Base-by-base conservation (phyloP, 768 basidiomycete genomes). In the Leccinellum luteum region DNA sequence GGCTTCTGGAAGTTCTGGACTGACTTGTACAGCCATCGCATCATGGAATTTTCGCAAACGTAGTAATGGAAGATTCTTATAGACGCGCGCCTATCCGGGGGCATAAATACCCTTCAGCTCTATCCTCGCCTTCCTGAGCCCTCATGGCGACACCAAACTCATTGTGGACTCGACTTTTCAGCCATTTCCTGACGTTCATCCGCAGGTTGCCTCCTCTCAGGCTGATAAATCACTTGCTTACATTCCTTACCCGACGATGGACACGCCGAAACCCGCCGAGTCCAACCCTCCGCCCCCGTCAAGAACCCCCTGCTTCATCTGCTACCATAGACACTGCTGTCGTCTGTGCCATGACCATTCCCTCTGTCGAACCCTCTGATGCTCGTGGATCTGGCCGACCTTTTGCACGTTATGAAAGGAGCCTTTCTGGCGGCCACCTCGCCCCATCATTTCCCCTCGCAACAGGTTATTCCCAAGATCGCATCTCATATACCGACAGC, bases 261-360 rank as follows among this genome's bases (percentile, higher is more conserved):
- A 14, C 27, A 53, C 50, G 21, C 4, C 14, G 23, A 41, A 45
- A 31, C 10, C 7, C 31, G 41, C 17, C 6, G 9, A 45, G 19
- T 3, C 14, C 48, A n/a, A 19, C 54, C 28, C 17, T n/a, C 8
- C 19, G 43, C 54, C 52, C 44, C 25, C 25, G 25, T 4, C 25
- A 25, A 25, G 25, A 25, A 27, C 48, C 8, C 27, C 51, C 25
- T 4, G 25, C 19, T 35, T 21, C 59, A 13, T 28, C 25, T 13
- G 4, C 34, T 17, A 31, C 32, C 6, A 28, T 7, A 23, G 48
- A 55, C 19, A 25, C 27, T 45, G 52, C 45, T n/a, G 10, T 32
- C n/a, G 31, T 64, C 43, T 66, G 45, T 6, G 45, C 41, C 23
- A 69, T 68, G 67, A 59, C 25, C 15, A 28, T 55, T 41, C 68